These are phyloP conservation scores for Flaveria brownii DNA, from an alignment of 129 eudicot species.

Conservation along the genomic window DNA sequence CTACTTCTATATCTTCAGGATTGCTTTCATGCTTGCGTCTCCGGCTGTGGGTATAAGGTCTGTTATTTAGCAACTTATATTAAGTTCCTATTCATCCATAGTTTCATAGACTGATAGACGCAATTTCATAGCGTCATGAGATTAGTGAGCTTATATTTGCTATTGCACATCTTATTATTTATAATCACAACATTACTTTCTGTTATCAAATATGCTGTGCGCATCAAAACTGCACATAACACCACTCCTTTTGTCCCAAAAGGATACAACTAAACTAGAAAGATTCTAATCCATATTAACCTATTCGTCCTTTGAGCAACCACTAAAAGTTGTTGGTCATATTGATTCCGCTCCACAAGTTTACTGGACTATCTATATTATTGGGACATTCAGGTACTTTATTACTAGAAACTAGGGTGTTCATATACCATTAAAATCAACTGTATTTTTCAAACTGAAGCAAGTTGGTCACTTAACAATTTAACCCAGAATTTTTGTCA, in stretches of 20 bases:
- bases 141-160: background rate
- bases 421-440: background rate
- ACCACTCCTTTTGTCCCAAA: background rate
- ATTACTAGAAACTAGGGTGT: background rate
- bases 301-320: no score
- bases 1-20: constrained; percentile 50
- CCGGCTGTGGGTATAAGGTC: constrained; percentile 98
- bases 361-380: no score
- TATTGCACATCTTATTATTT: background rate
- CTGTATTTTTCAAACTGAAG: background rate
- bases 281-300: no score
- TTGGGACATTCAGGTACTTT: no score
- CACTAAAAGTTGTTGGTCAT: no score
- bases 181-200: background rate
- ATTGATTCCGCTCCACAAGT: no score
- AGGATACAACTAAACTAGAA: no score
- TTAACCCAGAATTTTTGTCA: background rate
- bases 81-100: background rate
- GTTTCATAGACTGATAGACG: background rate
- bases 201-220: background rate
- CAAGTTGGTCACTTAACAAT: background rate
- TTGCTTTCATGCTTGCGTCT: constrained; percentile 91
- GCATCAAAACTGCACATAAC: constrained; percentile 3
- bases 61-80: constrained; percentile 9
- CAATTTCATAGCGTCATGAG: constrained; percentile 12